Base-by-base conservation (phyloP, 2,329 filamentous ascomycete species). In the Ophiocordyceps camponoti-rufipedis region DNA sequence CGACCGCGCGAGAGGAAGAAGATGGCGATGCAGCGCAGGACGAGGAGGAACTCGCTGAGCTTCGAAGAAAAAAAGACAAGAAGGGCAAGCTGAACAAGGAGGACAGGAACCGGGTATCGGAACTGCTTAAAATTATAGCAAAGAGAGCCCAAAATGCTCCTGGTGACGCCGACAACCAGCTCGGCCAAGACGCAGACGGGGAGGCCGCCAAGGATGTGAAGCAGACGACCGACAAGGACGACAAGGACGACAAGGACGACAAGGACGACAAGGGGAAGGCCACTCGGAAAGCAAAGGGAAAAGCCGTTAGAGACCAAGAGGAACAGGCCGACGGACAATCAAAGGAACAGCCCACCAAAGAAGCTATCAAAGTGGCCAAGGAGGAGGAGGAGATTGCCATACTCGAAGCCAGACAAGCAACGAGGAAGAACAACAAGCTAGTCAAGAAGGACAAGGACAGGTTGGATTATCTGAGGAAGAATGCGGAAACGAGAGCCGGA, bases 51-150 rank as follows among this genome's bases (percentile, higher is more conserved):
- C 55, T 69, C 12, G 62, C 56, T 13, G 53, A 56, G 4, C 56
- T 70, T 5, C 67, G 65, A 41, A 60, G 62, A 23, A 75, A 72
- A 53, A 73, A 70, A 51, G 61, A 62, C 1, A 70, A 67, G 51
- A 75, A 69, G 54, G 58, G 60, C 46, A 71, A 61, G 48, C 52
- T 69, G 12, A 55, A 53, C 2, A 71, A 65, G 49, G 69, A 62
- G 47, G 68, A 69, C 31, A 58, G 69, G 44, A 66, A 71, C 48
- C 69, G 65, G 48, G 58, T 64, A 28, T 58, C 63, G 32, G 51
- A 53, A 8, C 53, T 70, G 7, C 61, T 56, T 10, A 58, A 58
- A 35, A 62, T 57, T 31, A 55, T 59, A 28, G 55, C 53, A 28
- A 55, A 54, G 48, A 58, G 64, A 32, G 60, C 61, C 7, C 64